Evolutionary conservation across 2,329 filamentous ascomycete species (phyloP), one percentile per base, ranked within the genome.

Genomic region (Paecilomyces niveus): DNA sequence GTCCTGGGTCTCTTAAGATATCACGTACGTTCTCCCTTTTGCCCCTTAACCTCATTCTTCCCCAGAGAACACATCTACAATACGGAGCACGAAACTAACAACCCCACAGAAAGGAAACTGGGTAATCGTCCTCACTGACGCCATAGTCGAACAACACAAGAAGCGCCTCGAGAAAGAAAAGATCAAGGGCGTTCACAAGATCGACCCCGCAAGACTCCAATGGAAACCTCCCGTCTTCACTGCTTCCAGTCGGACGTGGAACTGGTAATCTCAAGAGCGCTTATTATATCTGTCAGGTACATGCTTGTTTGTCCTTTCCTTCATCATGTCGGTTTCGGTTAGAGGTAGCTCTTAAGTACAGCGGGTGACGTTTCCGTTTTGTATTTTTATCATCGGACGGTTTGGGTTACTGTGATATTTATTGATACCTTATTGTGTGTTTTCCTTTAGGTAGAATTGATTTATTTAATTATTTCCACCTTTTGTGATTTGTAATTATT

Each of bases 211-310:
- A 21, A 83, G 84, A 67, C 85, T 99, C 58, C 88, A 92, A 68
- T 99, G 94, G 94, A 97, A 96, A 74, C 93, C 94, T 10, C 94
- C 94, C 0, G 89, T 97, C 0, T 97, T 97, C 70, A 92, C 89
- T 26, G 92, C 93, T 0, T 90, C 89, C 13, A 90, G 86, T 65
- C 83, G 93, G 66, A 97, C 93, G 11, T 97, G 94, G 94, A 95
- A 92, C 61, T 97, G 93, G 93, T 97, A 69, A 70, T 45, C 15
- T 13, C 32, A 21, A 15, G 29, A 55, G 21, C 54, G 1, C 58
- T 53, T 57, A 2, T 53, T 53, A 24, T 54, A 26, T 33, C 33
- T 39, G 57, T 5, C 24, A 54, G 31, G 39, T 54, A 32, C 26
- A 55, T 56, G 33, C 51, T 32, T 29, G 35, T 52, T 35, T 7